Conservation (phyloP, 2,329 filamentous ascomycete genomes). For the Fusarium luffae region DNA sequence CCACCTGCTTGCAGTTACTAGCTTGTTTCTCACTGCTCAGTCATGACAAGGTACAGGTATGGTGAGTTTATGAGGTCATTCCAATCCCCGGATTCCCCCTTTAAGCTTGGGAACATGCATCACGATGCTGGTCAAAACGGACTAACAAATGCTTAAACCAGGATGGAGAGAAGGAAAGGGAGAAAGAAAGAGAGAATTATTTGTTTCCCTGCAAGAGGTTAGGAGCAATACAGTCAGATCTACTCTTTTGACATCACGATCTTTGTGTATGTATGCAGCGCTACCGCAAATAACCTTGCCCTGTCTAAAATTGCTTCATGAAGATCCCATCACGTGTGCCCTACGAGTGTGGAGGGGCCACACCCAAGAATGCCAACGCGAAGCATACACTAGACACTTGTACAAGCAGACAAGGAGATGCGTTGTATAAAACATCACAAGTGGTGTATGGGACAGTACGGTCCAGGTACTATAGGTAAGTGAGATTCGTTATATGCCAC, state of each 20-base stretch:
- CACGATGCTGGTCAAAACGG: slow-evolving; percentile 6
- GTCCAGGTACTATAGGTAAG: background rate
- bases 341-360: slow-evolving; percentile 31
- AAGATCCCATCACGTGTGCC: slow-evolving; percentile 45
- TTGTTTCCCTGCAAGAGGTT: background rate
- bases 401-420: background rate
- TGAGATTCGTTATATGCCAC: background rate
- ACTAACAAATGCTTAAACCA: background rate
- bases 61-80: slow-evolving; percentile 36
- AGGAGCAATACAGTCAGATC: slow-evolving; percentile 19
- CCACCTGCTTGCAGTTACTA: background rate
- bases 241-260: slow-evolving; percentile 2
- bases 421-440: background rate
- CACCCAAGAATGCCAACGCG: slow-evolving; percentile 21
- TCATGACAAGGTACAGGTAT: slow-evolving; percentile 1
- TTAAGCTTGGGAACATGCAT: slow-evolving; percentile 14
- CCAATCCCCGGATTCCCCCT: slow-evolving; percentile 34
- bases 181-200: background rate
- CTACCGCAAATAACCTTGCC: slow-evolving; percentile 31
- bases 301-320: slow-evolving; percentile 40
- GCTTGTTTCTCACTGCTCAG: slow-evolving; percentile 23
- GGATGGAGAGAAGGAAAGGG: background rate
- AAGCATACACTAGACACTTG: slow-evolving; percentile 8
- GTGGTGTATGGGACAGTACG: background rate
- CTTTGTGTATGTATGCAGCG: background rate